These are phyloP conservation scores for Phlyctochytrium bullatum DNA, from an alignment of 192 early-diverging fungal genomes.

Conservation along the genomic window DNA sequence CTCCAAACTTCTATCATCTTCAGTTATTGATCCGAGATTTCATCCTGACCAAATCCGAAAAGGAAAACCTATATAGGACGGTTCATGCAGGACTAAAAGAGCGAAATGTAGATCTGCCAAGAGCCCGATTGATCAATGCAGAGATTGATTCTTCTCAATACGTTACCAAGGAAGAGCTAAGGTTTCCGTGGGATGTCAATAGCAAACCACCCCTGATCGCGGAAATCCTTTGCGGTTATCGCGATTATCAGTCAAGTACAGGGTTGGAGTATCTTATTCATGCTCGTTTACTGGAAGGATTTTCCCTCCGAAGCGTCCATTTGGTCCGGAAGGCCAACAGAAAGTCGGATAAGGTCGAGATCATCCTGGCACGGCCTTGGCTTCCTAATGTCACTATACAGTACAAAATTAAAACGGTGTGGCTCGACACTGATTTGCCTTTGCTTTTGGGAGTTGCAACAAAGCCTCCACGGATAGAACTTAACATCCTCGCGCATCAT, in stretches of 20 bases:
- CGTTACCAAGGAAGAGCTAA: slow-evolving; percentile 32
- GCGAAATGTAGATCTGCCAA: slow-evolving; percentile 45
- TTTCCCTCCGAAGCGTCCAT: slow-evolving; percentile 33
- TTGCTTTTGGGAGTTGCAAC: slow-evolving; percentile 3
- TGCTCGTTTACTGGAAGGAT: slow-evolving; percentile 47
- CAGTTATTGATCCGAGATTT: slow-evolving; percentile 34
- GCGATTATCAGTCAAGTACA: slow-evolving; percentile 33
- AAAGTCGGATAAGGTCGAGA: slow-evolving; percentile 33
- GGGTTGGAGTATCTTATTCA: slow-evolving; percentile 30
- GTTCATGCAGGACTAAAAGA: slow-evolving; percentile 25
- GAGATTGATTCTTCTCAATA: slow-evolving; percentile 13
- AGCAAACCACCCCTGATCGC: slow-evolving; percentile 40
- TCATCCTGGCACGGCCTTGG: slow-evolving; percentile 44
- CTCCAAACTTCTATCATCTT: slow-evolving; percentile 53
- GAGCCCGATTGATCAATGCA: slow-evolving; percentile 34
- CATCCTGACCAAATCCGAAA: slow-evolving; percentile 18
- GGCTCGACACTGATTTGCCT: slow-evolving; percentile 10
- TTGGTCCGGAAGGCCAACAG: slow-evolving; percentile 7
- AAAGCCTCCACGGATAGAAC: slow-evolving; percentile 42
- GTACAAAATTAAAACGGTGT: slow-evolving; percentile 48
- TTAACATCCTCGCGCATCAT: slow-evolving; percentile 50
- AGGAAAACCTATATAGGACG: slow-evolving; percentile 17
- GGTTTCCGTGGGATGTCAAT: slow-evolving; percentile 47
- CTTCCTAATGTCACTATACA: slow-evolving; percentile 47
- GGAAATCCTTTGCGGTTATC: slow-evolving; percentile 46